These are phyloP conservation scores for Alternaria sp. DNA, from an alignment of 2,329 filamentous ascomycete species.

Conservation along the genomic window DNA sequence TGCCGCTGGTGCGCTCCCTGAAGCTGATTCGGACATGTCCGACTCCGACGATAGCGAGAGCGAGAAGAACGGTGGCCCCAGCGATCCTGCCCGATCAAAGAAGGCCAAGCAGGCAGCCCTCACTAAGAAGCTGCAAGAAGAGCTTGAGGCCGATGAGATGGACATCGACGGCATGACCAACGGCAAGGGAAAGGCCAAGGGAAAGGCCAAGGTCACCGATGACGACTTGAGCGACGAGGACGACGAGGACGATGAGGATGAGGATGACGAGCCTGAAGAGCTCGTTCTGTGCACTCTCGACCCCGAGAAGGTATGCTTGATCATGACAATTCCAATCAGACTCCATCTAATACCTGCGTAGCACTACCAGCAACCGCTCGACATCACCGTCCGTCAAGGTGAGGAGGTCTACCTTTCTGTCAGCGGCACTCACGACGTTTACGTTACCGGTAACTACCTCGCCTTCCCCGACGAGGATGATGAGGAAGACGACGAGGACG, in stretches of 20 bases:
- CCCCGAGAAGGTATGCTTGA: slow-evolving; percentile 77
- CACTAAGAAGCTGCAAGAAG: slow-evolving; percentile 77
- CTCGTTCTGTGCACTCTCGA: slow-evolving; percentile 96
- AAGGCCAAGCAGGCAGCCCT: slow-evolving; percentile 81
- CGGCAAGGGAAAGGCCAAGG: slow-evolving; percentile 58
- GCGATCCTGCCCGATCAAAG: slow-evolving; percentile 88
- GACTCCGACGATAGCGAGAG: slow-evolving; percentile 67
- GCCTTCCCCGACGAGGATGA: slow-evolving; percentile 68
- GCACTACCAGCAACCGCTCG: slow-evolving; percentile 94
- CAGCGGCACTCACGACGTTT: slow-evolving; percentile 86
- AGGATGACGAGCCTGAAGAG: slow-evolving; percentile 76
- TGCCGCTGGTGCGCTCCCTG: slow-evolving; percentile 43
- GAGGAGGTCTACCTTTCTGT: slow-evolving; percentile 94
- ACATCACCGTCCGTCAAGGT: slow-evolving; percentile 87
- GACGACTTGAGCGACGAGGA: slow-evolving; percentile 77
- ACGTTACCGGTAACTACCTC: slow-evolving; percentile 95
- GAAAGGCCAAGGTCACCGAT: slow-evolving; percentile 69
- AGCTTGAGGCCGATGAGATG: slow-evolving; percentile 73
- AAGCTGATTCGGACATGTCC: slow-evolving; percentile 46
- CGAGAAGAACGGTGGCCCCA: slow-evolving; percentile 85
- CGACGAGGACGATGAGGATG: slow-evolving; percentile 54
- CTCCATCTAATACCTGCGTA: slow-evolving; percentile 53
- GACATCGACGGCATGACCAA: slow-evolving; percentile 67
- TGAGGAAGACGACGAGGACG: slow-evolving; percentile 66
- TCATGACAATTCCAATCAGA: slow-evolving; percentile 31